Evolutionary conservation across 2,329 filamentous ascomycete genomes (phyloP), one percentile per base, ranked within the genome.

Genomic region (Stachybotrys elegans): DNA sequence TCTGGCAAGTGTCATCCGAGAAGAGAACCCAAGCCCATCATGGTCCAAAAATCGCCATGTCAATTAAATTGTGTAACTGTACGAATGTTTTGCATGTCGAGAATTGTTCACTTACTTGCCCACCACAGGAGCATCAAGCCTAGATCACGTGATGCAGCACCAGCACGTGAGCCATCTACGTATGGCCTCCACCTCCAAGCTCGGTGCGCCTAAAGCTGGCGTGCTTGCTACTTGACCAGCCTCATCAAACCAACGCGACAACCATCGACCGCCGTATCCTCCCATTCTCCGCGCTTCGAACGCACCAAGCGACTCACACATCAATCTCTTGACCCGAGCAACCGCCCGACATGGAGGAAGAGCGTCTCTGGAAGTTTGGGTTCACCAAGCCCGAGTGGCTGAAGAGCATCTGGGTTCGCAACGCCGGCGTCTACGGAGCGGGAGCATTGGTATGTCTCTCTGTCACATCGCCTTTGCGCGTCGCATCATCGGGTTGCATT

Each of bases 291-390:
- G 8, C 13, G 5, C 17, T 20, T 17, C 6, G 34, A 19, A 17
- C 8, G 8, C 31, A 20, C 19, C 34, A 17, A 5, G 9, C 19
- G 4, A n/a, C n/a, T 6, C 29, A 17, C 14, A 32, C 29, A 32
- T 17, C 35, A 36, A 39, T 19, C 21, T 34, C 9, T n/a, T 17
- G 21, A 13, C 16, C 31, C 36, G 47, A 45, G 43, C 53, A 61
- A 25, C 17, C 29, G 29, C 29, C n/a, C n/a, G n/a, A n/a, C 40
- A 82, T 82, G 78, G 76, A 80, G 50, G 79, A 83, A 53, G 79
- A 83, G 47, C 77, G 80, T 44, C 78, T 84, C 54, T 84, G 76
- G 75, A 84, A 83, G 69, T 84, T 84, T 59, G n/a, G n/a, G n/a
- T 34, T 34, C 31, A 64, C 72, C 63, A 75, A 69, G 71, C 81